Evolutionary conservation across 441 rosid genomes (phyloP), one percentile per base, ranked within the genome.

Genomic region (Manihot esculenta): DNA sequence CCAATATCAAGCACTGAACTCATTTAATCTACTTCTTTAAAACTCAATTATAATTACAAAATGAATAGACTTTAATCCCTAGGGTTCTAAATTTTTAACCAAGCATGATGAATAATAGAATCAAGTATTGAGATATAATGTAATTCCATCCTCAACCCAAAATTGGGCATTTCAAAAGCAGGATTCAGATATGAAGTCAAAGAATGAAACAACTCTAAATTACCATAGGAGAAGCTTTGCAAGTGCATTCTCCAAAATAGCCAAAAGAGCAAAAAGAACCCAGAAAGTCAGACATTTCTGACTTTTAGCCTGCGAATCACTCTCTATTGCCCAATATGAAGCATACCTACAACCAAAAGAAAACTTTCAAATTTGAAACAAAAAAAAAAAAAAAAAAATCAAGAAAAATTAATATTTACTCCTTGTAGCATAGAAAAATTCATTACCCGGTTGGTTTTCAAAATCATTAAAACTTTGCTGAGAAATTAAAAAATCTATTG

Each of bases 271-370:
- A 78, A 76, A 78, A 58, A 82, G 48, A 62, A 79, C 79, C 85
- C 85, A 82, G 51, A 72, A 82, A 44, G 76, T 27, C 44, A 82
- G 72, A 63, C 85, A 82, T 79, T 78, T 80, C 70, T 74, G 77
- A 65, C 69, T 68, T 55, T 50, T 69, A 5, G 78, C 69, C 45
- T 38, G 60, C 30, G 80, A 78, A 57, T 38, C 50, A 50, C 63
- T 78, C 79, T 79, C 69, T 33, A 82, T 62, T 0, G 70, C 62
- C 62, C 74, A 45, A 74, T 76, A 58, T 9, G 85, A 82, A 76
- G 71, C 70, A 72, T 45, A 72, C 64, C 75, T 72, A 45, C 11
- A 15, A 59, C 21, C 17, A 47, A 13, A 12, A 23, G 12, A n/a
- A 0, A 54, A 26, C 2, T 35, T 2, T 4, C 27, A 26, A 27